phyloP scores from a whole-genome alignment of 2,329 filamentous ascomycete species.

The Verticillium klebahnii region DNA sequence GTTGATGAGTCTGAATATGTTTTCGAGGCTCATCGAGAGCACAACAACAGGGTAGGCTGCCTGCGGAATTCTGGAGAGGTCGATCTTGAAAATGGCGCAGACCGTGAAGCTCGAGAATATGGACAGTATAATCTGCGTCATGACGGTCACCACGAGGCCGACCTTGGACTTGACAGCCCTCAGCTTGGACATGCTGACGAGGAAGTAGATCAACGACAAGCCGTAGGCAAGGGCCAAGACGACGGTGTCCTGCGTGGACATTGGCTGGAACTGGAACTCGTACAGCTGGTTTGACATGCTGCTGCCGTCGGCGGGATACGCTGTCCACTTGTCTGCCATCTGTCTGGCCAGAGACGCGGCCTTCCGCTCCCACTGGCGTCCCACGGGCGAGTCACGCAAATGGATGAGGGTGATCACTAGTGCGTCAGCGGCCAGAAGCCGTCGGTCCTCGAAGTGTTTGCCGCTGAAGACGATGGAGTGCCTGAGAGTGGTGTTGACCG shows the following conservation, averaged over 20 bases:
- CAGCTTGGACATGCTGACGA: constrained; percentile 62
- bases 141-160: constrained; percentile 66
- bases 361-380: constrained; percentile 59
- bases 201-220: constrained; percentile 59
- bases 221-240: constrained; percentile 62
- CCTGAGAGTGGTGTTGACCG: constrained; percentile 68
- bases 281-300: constrained; percentile 58
- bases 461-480: constrained; percentile 79
- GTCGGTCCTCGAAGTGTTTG: constrained; percentile 67
- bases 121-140: constrained; percentile 65
- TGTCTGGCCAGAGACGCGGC: constrained; percentile 47
- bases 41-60: constrained; percentile 75
- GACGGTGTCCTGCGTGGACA: constrained; percentile 62
- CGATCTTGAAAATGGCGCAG: constrained; percentile 70
- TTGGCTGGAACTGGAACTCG: constrained; percentile 73
- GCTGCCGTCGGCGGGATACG: constrained; percentile 57
- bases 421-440: constrained; percentile 67
- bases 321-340: constrained; percentile 52
- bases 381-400: constrained; percentile 58
- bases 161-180: constrained; percentile 71
- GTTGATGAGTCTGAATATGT: constrained; percentile 75
- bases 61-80: constrained; percentile 69
- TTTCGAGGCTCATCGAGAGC: constrained; percentile 71
- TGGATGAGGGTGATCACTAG: constrained; percentile 75
- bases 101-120: constrained; percentile 77